Evolutionary conservation across 2,329 filamentous ascomycete species (phyloP).

Genomic region (Colletotrichum coccodes): DNA sequence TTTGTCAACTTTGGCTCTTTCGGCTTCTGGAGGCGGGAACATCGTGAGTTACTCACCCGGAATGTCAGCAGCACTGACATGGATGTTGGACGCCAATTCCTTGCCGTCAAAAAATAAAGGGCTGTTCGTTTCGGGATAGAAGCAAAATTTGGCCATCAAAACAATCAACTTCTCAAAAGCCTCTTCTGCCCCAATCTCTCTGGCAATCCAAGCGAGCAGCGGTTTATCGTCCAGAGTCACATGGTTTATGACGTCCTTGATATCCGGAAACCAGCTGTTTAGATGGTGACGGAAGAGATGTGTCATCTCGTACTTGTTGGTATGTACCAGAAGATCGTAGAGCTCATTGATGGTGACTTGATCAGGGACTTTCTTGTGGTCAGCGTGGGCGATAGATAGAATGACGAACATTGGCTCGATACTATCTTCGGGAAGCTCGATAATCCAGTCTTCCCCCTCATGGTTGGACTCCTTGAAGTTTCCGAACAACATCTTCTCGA

Average conservation of each 20-base stretch:
- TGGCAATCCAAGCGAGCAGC: not conserved
- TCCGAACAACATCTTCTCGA: not conserved
- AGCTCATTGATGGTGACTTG: not conserved
- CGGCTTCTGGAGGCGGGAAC: too few species aligned
- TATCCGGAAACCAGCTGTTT: not conserved
- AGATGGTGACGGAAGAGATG: not conserved
- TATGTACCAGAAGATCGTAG: not conserved
- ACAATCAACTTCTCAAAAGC: not conserved
- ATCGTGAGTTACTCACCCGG: too few species aligned
- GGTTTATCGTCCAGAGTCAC: not conserved
- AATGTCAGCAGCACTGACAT: too few species aligned
- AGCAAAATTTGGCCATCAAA: too few species aligned
- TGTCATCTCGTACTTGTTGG: not conserved
- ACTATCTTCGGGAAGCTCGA: not conserved
- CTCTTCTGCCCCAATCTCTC: not conserved
- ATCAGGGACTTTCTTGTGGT: not conserved
- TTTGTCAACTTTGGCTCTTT: too few species aligned
- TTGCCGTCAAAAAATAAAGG: too few species aligned
- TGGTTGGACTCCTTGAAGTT: not conserved
- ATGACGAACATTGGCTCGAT: not conserved
- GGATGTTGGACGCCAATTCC: too few species aligned
- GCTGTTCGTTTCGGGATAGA: too few species aligned
- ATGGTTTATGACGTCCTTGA: too few species aligned
- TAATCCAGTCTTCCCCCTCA: not conserved
- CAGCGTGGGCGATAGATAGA: not conserved